These are phyloP conservation scores for Suillus ampliporus DNA, from an alignment of 768 basidiomycete genomes.

Conservation along the genomic window DNA sequence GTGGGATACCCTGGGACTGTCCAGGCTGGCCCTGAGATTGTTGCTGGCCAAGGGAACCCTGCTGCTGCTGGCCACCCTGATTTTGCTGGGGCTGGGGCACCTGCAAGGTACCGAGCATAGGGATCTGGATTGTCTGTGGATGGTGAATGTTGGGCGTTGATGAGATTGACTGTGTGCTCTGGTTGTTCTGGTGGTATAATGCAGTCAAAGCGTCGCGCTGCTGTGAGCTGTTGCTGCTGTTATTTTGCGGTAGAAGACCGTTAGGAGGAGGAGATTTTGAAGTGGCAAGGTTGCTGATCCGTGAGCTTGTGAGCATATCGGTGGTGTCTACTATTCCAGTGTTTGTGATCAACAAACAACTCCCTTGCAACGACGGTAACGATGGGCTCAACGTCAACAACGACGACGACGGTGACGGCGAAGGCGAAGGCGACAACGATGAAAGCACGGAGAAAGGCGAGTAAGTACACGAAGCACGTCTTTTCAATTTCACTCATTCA, in stretches of 20 bases:
- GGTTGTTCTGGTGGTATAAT: constrained; percentile 35
- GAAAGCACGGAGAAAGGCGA: constrained; percentile 15
- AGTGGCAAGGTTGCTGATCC: constrained; percentile 36
- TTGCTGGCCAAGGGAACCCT: constrained; percentile 37
- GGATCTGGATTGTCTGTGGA: constrained; percentile 54
- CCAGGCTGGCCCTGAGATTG: constrained; percentile 58
- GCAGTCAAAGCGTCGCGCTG: constrained; percentile 38
- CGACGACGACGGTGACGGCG: constrained; percentile 16
- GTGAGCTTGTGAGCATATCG: constrained; percentile 40
- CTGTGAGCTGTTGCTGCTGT: constrained; percentile 29
- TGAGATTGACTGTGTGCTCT: constrained; percentile 21
- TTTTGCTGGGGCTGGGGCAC: constrained; percentile 55
- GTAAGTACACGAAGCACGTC: neutral
- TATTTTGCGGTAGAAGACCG: constrained; percentile 22
- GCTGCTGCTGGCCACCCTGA: constrained; percentile 62
- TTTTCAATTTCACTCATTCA: constrained; percentile 10
- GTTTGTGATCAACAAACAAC: constrained; percentile 40
- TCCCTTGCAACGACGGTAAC: constrained; percentile 14
- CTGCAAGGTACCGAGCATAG: constrained; percentile 78
- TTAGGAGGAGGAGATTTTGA: constrained; percentile 32
- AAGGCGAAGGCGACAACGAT: constrained; percentile 10
- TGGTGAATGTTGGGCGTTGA: constrained; percentile 40
- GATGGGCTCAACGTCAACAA: constrained; percentile 15
- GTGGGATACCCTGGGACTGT: constrained; percentile 63
- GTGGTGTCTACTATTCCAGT: constrained; percentile 26